Conservation (phyloP, 208 protist species). For the Leptomonas pyrrhocoris region DNA sequence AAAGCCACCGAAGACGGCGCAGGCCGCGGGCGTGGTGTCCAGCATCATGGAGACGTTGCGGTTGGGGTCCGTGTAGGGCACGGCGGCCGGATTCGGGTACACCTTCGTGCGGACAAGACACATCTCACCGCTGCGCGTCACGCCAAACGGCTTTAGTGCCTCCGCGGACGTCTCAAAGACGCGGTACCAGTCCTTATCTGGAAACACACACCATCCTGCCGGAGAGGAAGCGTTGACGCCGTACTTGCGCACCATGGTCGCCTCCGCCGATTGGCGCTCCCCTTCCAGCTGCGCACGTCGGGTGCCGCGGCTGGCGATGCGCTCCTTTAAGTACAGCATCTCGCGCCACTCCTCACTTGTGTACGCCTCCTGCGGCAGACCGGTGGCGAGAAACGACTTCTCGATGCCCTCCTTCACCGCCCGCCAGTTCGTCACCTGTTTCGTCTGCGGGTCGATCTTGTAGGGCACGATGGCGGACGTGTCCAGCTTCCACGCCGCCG, state of each 20-base stretch:
- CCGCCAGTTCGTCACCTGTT: slow-evolving; percentile 84
- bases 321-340: slow-evolving; percentile 61
- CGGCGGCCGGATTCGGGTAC: slow-evolving; percentile 50
- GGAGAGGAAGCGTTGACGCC: not conserved
- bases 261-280: slow-evolving; percentile 43
- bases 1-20: slow-evolving; percentile 68
- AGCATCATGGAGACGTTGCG: slow-evolving; percentile 38
- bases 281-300: slow-evolving; percentile 58
- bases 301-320: slow-evolving; percentile 52
- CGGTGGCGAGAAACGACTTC: slow-evolving; percentile 77
- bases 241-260: slow-evolving; percentile 24
- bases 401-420: slow-evolving; percentile 90
- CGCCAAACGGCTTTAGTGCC: slow-evolving; percentile 59
- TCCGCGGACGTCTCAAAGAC: slow-evolving; percentile 65
- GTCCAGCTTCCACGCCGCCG: slow-evolving; percentile 72
- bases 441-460: slow-evolving; percentile 68
- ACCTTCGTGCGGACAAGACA: slow-evolving; percentile 41
- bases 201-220: slow-evolving; percentile 53
- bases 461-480: slow-evolving; percentile 82
- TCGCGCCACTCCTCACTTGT: slow-evolving; percentile 74
- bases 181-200: slow-evolving; percentile 76
- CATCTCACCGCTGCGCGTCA: slow-evolving; percentile 49
- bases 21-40: slow-evolving; percentile 68
- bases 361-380: slow-evolving; percentile 82
- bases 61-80: slow-evolving; percentile 60